phyloP scores from a whole-genome alignment of 73 alveolate species.

The Tetrahymena thermophila region DNA sequence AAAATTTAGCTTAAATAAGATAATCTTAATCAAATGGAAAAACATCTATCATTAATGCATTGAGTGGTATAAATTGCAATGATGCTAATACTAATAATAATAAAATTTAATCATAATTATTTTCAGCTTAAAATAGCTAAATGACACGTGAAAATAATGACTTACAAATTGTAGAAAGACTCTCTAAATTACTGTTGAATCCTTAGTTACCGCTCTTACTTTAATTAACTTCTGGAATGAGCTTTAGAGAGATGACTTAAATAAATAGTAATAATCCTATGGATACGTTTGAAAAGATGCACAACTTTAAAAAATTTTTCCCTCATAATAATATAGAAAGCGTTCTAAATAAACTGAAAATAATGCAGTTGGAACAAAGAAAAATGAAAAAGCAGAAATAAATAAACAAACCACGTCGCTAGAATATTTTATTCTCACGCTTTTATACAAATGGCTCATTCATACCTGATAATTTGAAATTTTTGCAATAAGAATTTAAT shows the following conservation, averaged over 20 bases:
- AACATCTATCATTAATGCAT: neutral
- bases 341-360: neutral
- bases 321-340: neutral
- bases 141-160: neutral
- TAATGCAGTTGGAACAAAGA: neutral
- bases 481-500: neutral
- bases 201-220: neutral
- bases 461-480: neutral
- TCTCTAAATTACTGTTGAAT: neutral
- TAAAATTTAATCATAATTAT: neutral
- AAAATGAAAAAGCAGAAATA: neutral
- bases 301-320: neutral
- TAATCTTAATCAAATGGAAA: neutral
- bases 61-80: neutral
- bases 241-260: neutral
- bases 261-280: neutral
- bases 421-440: neutral
- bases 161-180: neutral
- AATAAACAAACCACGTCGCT: neutral
- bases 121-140: neutral
- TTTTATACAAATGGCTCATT: neutral
- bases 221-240: neutral
- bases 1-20: too few species aligned
- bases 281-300: neutral
- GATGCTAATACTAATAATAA: neutral